Conservation (phyloP, 768 basidiomycete species). For the Chiua virens region DNA sequence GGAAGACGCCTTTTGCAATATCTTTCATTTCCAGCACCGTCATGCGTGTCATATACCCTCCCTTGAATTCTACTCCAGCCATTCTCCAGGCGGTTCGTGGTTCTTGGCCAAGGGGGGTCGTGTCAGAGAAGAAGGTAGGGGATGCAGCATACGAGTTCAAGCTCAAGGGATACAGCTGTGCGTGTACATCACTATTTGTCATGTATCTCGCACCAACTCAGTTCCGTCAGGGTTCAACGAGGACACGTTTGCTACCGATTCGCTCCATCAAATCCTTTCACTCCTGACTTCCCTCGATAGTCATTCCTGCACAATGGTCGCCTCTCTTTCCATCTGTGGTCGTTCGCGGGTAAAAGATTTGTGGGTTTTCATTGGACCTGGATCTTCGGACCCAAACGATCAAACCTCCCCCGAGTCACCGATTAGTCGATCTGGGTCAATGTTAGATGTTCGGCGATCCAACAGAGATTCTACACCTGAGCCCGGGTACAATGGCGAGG, state of each 20-base stretch:
- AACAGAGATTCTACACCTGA: slow-evolving; percentile 34
- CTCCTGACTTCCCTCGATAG: slow-evolving; percentile 66
- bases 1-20: slow-evolving; percentile 61
- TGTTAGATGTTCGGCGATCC: slow-evolving; percentile 36
- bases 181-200: slow-evolving; percentile 24
- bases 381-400: slow-evolving; percentile 30
- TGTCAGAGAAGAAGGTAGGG: slow-evolving; percentile 73
- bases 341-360: slow-evolving; percentile 74
- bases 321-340: slow-evolving; percentile 69
- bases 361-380: slow-evolving; percentile 72
- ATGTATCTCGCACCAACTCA: slow-evolving; percentile 18
- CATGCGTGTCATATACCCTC: slow-evolving; percentile 76
- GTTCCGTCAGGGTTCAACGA: slow-evolving; percentile 67
- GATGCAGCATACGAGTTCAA: slow-evolving; percentile 77
- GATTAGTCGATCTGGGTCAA: slow-evolving; percentile 36
- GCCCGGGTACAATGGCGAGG: slow-evolving; percentile 23
- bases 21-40: slow-evolving; percentile 68
- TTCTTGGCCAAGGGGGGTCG: slow-evolving; percentile 79
- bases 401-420: slow-evolving; percentile 36
- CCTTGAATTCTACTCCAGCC: slow-evolving; percentile 72
- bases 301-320: slow-evolving; percentile 64
- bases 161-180: slow-evolving; percentile 79
- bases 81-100: slow-evolving; percentile 77
- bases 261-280: slow-evolving; percentile 66
- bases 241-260: slow-evolving; percentile 73